A percentile compares a stretch with the other conserved stretches of the same genome.
Conservation (phyloP, 371 early-diverging fungal genomes). For the Mortierella sp. region DNA sequence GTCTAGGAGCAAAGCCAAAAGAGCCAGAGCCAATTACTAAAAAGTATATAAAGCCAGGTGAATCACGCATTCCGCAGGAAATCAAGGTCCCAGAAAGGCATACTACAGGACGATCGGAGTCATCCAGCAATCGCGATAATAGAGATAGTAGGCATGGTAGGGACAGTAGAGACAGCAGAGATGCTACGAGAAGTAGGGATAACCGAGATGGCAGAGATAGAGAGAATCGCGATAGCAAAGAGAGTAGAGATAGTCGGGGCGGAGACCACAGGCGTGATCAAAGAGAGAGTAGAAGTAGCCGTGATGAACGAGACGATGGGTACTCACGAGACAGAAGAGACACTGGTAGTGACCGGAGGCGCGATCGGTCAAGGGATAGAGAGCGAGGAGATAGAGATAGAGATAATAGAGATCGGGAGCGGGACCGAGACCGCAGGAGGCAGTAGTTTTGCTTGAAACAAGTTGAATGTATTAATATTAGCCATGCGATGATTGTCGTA, state of each 20-base stretch:
- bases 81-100: constrained; percentile 26
- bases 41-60: constrained; percentile 52
- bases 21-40: constrained; percentile 57
- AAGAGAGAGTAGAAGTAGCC: constrained; percentile 17
- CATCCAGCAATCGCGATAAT: constrained; percentile 6
- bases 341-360: constrained; percentile 9
- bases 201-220: constrained; percentile 9
- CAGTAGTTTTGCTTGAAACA: background rate
- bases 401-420: constrained; percentile 18
- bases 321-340: constrained; percentile 7
- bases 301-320: constrained; percentile 12
- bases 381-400: constrained; percentile 14
- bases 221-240: constrained; percentile 13
- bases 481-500: background rate
- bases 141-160: constrained; percentile 11
- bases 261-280: constrained; percentile 13
- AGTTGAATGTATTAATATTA: too few species aligned
- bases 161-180: constrained; percentile 1
- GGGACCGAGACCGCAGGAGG: constrained; percentile 16
- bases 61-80: constrained; percentile 30
- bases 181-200: constrained; percentile 1
- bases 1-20: constrained; percentile 80
- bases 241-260: constrained; percentile 6
- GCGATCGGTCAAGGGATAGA: constrained; percentile 12
- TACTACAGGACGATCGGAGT: constrained; percentile 12